These are phyloP conservation scores for Clathrus columnatus DNA, from an alignment of 768 basidiomycete genomes.

Conservation along the genomic window DNA sequence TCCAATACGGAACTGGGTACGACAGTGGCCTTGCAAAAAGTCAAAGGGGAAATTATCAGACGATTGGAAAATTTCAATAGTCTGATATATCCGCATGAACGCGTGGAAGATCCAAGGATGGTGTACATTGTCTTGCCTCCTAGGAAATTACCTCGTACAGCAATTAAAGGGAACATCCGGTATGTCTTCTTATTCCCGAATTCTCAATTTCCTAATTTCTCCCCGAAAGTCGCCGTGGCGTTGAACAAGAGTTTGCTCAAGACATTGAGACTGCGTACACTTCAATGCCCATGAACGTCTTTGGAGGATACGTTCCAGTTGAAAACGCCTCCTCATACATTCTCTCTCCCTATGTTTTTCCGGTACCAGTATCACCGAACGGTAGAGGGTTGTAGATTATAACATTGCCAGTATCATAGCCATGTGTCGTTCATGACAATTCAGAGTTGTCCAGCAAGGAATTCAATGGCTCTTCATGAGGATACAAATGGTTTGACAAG, in stretches of 20 bases:
- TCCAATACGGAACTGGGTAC: constrained; percentile 4
- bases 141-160: constrained; percentile 13
- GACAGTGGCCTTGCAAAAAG: background rate
- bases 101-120: constrained; percentile 17
- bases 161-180: constrained; percentile 12
- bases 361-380: too few species aligned
- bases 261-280: constrained; percentile 3
- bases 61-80: constrained; percentile 21
- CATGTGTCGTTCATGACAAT: too few species aligned
- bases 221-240: constrained; percentile 4
- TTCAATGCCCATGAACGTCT: constrained; percentile 1
- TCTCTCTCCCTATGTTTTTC: too few species aligned
- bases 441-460: constrained; percentile 7
- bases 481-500: too few species aligned
- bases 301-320: background rate
- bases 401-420: too few species aligned
- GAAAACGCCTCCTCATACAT: too few species aligned
- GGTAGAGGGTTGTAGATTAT: too few species aligned
- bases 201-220: background rate
- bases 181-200: background rate
- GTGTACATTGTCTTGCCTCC: constrained; percentile 16
- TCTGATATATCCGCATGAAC: constrained; percentile 19
- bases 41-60: constrained; percentile 19
- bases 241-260: constrained; percentile 5
- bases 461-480: constrained; percentile 34